Evolutionary conservation across 768 basidiomycete species (phyloP).

Genomic region (Coprinellus micaceus): DNA sequence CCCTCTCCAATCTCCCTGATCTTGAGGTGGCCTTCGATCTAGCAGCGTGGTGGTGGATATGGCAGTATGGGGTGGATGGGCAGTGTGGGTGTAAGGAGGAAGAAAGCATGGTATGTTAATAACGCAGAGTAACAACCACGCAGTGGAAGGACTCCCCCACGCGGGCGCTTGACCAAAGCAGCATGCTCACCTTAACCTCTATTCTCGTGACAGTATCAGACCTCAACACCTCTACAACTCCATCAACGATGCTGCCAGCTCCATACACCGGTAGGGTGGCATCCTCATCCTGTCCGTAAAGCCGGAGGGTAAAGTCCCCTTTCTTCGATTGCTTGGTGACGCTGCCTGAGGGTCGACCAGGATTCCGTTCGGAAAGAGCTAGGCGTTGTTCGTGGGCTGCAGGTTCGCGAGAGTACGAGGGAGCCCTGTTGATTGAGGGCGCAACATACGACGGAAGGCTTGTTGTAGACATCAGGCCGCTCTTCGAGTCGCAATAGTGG

Average conservation of each 20-base stretch:
- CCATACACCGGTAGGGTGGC: slow-evolving; percentile 57
- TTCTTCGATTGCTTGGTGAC: slow-evolving; percentile 60
- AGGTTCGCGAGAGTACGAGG: slow-evolving; percentile 53
- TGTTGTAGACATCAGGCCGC: slow-evolving; percentile 45
- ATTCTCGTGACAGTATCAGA: slow-evolving; percentile 54
- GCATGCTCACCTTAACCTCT: slow-evolving; percentile 53
- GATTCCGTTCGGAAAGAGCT: slow-evolving; percentile 39
- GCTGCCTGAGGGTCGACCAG: slow-evolving; percentile 39
- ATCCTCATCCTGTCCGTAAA: slow-evolving; percentile 51
- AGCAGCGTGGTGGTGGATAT: too few species aligned
- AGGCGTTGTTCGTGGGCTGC: slow-evolving; percentile 50
- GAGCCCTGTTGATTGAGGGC: slow-evolving; percentile 36
- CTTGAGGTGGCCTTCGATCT: slow-evolving; percentile 61
- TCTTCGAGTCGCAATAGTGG: too few species aligned
- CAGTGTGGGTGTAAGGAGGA: too few species aligned
- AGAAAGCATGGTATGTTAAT: too few species aligned
- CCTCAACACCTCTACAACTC: slow-evolving; percentile 52
- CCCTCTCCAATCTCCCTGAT: slow-evolving; percentile 65
- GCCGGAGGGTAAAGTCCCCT: slow-evolving; percentile 47
- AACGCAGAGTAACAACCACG: too few species aligned
- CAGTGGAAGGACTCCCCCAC: too few species aligned
- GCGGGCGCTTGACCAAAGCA: too few species aligned
- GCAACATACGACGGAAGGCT: slow-evolving; percentile 50
- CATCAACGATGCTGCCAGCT: slow-evolving; percentile 46
- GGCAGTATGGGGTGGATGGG: too few species aligned